These are phyloP conservation scores for Solanum sejunctum DNA, from an alignment of 257 asterid genomes.

Conservation along the genomic window DNA sequence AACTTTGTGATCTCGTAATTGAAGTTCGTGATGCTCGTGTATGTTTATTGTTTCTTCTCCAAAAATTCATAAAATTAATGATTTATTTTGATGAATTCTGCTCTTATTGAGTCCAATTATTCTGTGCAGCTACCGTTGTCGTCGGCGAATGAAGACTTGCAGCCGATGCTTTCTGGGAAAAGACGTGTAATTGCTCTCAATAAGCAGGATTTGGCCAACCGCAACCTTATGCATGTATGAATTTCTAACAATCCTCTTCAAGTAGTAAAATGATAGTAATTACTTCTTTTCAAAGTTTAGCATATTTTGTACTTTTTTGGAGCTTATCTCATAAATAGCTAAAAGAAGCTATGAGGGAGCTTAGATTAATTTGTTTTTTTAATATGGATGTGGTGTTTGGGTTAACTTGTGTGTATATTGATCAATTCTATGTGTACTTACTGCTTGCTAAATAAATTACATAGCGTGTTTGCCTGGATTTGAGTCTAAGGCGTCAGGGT, in stretches of 20 bases:
- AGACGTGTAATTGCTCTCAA: slow-evolving; percentile 78
- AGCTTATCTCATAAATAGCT: background rate
- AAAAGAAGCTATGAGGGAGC: background rate
- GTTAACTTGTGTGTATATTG: background rate
- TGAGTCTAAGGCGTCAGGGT: background rate
- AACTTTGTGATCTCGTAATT: slow-evolving; percentile 67
- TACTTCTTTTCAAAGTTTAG: background rate
- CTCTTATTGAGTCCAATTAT: background rate
- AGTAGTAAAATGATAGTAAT: background rate
- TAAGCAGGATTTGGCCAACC: slow-evolving; percentile 93
- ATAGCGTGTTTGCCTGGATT: background rate
- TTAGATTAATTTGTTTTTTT: background rate
- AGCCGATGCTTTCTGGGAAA: slow-evolving; percentile 66
- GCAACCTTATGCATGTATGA: slow-evolving; percentile 78
- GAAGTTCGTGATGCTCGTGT: slow-evolving; percentile 98
- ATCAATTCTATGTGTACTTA: background rate
- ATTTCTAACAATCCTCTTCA: background rate
- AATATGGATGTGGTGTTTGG: background rate
- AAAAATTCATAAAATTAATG: background rate
- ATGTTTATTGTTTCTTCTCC: background rate
- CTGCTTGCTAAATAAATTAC: background rate
- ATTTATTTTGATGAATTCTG: background rate
- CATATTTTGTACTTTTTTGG: background rate
- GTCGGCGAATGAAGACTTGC: slow-evolving; percentile 75
- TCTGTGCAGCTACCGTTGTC: slow-evolving; percentile 61